Evolutionary conservation across 768 basidiomycete species (phyloP), one percentile per base, ranked within the genome.

Genomic region (Naganishia randhawae): DNA sequence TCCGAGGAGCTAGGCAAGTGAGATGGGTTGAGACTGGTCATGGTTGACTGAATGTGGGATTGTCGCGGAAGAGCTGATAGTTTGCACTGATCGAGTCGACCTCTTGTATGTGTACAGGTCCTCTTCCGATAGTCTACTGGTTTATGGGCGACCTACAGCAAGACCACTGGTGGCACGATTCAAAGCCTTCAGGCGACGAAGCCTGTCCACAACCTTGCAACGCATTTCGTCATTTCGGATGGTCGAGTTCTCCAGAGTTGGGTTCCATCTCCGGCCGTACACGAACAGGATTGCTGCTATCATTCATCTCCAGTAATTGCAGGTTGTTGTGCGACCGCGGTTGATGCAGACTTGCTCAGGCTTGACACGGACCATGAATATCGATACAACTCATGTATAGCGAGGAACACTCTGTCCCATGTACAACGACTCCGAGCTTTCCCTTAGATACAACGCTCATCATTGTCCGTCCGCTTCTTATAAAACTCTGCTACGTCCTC

Each of bases 21-120:
- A 3, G 72, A 72, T 29, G 78, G 78, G 66, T 79, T 68, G 63
- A 77, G 73, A 33, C 75, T 66, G 11, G 78, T 79, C 78, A 79
- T 79, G n/a, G n/a, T n/a, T n/a, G n/a, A n/a, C n/a, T n/a, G n/a
- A n/a, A n/a, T 37, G 19, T n/a, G 45, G n/a, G 5, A 22, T 6
- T 2, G 54, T 55, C 33, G 33, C 33, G 54, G 14, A 4, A 5
- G 31, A 22, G 33, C 1, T n/a, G n/a, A 33, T 31, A 19, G 35
- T 27, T 25, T 35, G 10, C 16, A 25, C 3, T 25, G 37, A 13
- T 22, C 10, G 14, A 27, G 39, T 61, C 29, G 39, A 25, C 13
- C 11, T 14, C 17, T 8, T 42, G 41, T 42, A 50, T 10, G 17
- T 8, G 50, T 19, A 50, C 11, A 22, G 11, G n/a, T n/a, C n/a